phyloP scores from a whole-genome alignment of 352 stramenopile species.

The Phytophthora pluvialis region DNA sequence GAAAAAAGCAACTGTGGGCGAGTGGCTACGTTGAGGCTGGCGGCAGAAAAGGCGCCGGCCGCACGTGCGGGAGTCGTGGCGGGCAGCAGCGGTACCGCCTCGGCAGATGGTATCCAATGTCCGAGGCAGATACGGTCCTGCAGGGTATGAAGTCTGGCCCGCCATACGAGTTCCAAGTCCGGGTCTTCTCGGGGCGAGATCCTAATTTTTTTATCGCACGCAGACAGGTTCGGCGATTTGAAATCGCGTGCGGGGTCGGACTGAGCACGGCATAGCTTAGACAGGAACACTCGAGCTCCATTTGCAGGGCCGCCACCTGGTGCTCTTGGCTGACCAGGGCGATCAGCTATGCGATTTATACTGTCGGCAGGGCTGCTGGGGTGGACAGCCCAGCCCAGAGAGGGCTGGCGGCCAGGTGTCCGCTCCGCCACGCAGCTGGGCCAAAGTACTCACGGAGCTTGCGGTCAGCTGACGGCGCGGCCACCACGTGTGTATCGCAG shows the following conservation, averaged over 20 bases:
- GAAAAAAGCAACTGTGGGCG: constrained; percentile 35
- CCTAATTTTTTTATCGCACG: background rate
- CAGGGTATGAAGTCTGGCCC: background rate
- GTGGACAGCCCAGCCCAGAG: too few relatives aligned
- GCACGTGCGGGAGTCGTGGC: constrained; percentile 30
- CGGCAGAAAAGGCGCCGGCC: constrained; percentile 23
- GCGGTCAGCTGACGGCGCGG: too few relatives aligned
- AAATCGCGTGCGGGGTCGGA: constrained; percentile 35
- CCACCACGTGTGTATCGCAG: constrained; percentile 2
- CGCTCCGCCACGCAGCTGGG: too few relatives aligned
- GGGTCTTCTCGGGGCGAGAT: background rate
- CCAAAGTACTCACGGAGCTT: too few relatives aligned
- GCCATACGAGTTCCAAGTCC: constrained; percentile 8
- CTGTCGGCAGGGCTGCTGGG: too few relatives aligned
- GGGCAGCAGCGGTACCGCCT: constrained; percentile 15
- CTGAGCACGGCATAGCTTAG: constrained; percentile 11
- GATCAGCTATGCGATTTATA: too few relatives aligned
- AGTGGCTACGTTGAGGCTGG: constrained; percentile 19
- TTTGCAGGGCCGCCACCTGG: too few relatives aligned
- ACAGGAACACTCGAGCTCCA: too few relatives aligned
- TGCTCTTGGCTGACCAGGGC: too few relatives aligned
- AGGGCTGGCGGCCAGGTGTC: too few relatives aligned
- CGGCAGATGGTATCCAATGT: background rate
- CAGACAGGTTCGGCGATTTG: constrained; percentile 35
- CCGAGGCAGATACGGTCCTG: background rate